Percentiles rank a stretch among this genome's conserved stretches.
phyloP scores from a whole-genome alignment of 192 early-diverging fungal species.

The Kappamyces sp. region DNA sequence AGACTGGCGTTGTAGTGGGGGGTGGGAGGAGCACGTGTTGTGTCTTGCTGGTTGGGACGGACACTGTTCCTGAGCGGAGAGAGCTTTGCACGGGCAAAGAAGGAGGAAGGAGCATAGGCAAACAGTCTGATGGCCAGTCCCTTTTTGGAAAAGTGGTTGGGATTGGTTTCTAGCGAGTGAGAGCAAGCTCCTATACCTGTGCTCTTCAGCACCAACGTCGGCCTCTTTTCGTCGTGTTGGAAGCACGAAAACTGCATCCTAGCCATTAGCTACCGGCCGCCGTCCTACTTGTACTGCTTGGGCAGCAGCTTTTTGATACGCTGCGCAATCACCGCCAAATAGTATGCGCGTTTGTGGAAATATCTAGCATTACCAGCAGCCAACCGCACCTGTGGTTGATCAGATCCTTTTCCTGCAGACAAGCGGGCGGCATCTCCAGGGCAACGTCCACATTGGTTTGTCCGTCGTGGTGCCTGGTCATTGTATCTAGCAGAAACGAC shows the following conservation, averaged over 20 bases:
- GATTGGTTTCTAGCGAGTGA: conserved; percentile 20
- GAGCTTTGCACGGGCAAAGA: conserved; percentile 66
- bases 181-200: neutral
- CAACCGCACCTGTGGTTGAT: conserved; percentile 55
- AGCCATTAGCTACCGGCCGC: too few species aligned
- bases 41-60: conserved; percentile 33
- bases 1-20: conserved; percentile 87
- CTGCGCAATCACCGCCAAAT: conserved; percentile 69
- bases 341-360: conserved; percentile 92
- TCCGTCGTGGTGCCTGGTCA: conserved; percentile 46
- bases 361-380: conserved; percentile 48
- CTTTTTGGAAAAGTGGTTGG: conserved; percentile 62
- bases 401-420: conserved; percentile 91
- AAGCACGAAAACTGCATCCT: conserved; percentile 39
- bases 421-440: conserved; percentile 79
- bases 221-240: conserved; percentile 37
- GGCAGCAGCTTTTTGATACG: conserved; percentile 24
- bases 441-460: conserved; percentile 80
- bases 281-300: conserved; percentile 15
- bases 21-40: conserved; percentile 51
- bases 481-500: conserved; percentile 77
- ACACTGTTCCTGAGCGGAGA: conserved; percentile 79
- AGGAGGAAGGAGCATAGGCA: conserved; percentile 58
- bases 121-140: conserved; percentile 71
- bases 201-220: conserved; percentile 37